Evolutionary conservation across 345 rosid species (phyloP).

Genomic region (Gossypium rotundifolium): DNA sequence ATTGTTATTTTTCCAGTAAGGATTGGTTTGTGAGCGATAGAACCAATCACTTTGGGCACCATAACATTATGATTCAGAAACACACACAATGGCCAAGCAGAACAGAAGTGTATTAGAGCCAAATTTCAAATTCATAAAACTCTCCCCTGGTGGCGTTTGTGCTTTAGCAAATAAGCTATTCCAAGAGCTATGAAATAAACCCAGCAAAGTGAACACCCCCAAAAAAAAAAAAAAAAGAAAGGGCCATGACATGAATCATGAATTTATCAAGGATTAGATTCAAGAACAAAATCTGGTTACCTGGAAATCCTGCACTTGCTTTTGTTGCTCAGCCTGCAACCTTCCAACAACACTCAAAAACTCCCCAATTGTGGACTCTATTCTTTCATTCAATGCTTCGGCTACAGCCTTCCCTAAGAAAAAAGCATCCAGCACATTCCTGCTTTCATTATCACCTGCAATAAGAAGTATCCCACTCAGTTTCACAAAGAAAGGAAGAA

Average conservation of each 20-base stretch:
- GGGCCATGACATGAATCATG: background rate
- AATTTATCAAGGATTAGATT: background rate
- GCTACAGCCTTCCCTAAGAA: constrained; percentile 93
- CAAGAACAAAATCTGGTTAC: constrained; percentile 25
- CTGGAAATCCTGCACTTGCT: constrained; percentile 84
- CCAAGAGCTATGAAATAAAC: background rate
- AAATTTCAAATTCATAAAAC: background rate
- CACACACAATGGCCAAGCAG: background rate
- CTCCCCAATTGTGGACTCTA: constrained; percentile 83
- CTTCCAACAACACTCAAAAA: constrained; percentile 61
- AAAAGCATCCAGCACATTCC: constrained; percentile 71
- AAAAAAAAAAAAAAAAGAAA: background rate
- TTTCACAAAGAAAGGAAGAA: background rate
- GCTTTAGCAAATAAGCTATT: background rate
- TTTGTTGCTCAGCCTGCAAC: constrained; percentile 88
- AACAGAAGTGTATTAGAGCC: background rate
- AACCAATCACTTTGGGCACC: background rate
- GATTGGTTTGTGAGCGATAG: background rate
- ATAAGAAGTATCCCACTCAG: constrained; percentile 6
- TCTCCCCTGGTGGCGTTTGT: background rate
- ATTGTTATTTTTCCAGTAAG: background rate
- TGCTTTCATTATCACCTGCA: constrained; percentile 67
- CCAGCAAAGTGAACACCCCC: background rate
- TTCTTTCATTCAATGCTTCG: constrained; percentile 72
- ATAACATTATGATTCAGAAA: background rate